A percentile compares a stretch with the other conserved stretches of the same genome.
These are phyloP conservation scores for Artomyces pyxidatus DNA, from an alignment of 768 basidiomycete species.

Conservation along the genomic window DNA sequence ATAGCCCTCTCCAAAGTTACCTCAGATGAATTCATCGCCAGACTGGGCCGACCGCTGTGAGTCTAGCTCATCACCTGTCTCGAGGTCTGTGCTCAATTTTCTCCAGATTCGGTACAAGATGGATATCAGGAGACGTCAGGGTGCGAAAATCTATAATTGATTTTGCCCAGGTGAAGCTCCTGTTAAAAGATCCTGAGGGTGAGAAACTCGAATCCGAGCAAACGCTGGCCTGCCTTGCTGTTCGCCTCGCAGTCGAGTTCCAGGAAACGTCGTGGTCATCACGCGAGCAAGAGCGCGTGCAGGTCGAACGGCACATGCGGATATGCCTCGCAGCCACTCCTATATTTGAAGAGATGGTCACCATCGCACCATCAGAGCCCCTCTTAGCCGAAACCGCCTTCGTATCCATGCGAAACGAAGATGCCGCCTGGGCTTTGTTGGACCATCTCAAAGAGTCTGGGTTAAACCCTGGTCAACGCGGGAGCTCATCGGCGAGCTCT, in stretches of 20 bases:
- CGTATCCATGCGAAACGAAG: slow-evolving; percentile 6
- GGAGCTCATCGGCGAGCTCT: slow-evolving; percentile 16
- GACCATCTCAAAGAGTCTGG: slow-evolving; percentile 1
- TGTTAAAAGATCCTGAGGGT: too few species aligned
- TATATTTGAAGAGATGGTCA: slow-evolving; percentile 17
- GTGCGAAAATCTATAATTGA: too few species aligned
- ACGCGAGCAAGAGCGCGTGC: slow-evolving; percentile 16
- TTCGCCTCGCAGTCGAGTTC: slow-evolving; percentile 24
- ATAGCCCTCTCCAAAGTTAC: too few species aligned
- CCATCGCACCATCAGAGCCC: slow-evolving; percentile 22
- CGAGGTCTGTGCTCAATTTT: too few species aligned
- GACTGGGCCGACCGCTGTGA: too few species aligned
- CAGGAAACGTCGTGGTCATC: slow-evolving; percentile 14
- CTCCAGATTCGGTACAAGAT: too few species aligned
- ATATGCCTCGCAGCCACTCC: slow-evolving; percentile 16
- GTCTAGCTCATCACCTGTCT: too few species aligned
- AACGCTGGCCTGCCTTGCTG: slow-evolving; percentile 9
- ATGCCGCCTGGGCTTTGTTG: not conserved
- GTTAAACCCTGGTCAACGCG: slow-evolving; percentile 19
- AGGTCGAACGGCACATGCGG: slow-evolving; percentile 27
- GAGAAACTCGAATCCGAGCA: too few species aligned
- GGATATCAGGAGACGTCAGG: too few species aligned
- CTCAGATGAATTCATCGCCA: too few species aligned
- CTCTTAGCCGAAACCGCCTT: slow-evolving; percentile 23
- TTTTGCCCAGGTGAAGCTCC: too few species aligned